Evolutionary conservation across 108 stramenopile genomes (phyloP), one percentile per base, ranked within the genome.

Genomic region (Cyclostephanos tholiformis): DNA sequence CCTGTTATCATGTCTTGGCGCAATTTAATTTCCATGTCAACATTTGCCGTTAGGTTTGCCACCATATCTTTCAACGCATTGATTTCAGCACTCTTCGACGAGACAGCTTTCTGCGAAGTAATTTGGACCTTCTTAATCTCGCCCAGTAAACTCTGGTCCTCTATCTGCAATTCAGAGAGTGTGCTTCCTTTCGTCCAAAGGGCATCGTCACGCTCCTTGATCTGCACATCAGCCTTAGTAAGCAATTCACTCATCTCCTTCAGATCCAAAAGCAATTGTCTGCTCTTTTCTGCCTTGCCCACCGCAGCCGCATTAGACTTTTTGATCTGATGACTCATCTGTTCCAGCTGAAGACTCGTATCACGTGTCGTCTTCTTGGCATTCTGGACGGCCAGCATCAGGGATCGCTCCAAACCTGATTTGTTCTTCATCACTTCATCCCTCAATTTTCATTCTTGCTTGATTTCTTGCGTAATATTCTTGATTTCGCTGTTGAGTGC

Each of bases 11-110:
- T 48, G 27, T 67, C 66, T 43, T 55, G 58, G n/a, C 66, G 46
- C 32, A 68, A 49, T 38, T 61, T n/a, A n/a, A n/a, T n/a, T n/a
- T n/a, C n/a, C n/a, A n/a, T n/a, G n/a, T n/a, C n/a, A n/a, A n/a
- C n/a, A n/a, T n/a, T n/a, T n/a, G n/a, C n/a, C n/a, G n/a, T n/a
- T n/a, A n/a, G n/a, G n/a, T n/a, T n/a, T n/a, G n/a, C n/a, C n/a
- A n/a, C n/a, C n/a, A n/a, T n/a, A n/a, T n/a, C n/a, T n/a, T n/a
- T n/a, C n/a, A n/a, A n/a, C n/a, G n/a, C n/a, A n/a, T n/a, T n/a
- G n/a, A n/a, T n/a, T n/a, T n/a, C n/a, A n/a, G n/a, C n/a, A 48
- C 63, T 66, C 27, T 74, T 74, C 12, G 56, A 38, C 74, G 43
- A 46, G 55, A 55, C 52, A 46, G 52, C 74, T 19, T 74, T 67